These are phyloP conservation scores for Apiospora rasikravindrae DNA, from an alignment of 2,329 filamentous ascomycete genomes.

Conservation along the genomic window DNA sequence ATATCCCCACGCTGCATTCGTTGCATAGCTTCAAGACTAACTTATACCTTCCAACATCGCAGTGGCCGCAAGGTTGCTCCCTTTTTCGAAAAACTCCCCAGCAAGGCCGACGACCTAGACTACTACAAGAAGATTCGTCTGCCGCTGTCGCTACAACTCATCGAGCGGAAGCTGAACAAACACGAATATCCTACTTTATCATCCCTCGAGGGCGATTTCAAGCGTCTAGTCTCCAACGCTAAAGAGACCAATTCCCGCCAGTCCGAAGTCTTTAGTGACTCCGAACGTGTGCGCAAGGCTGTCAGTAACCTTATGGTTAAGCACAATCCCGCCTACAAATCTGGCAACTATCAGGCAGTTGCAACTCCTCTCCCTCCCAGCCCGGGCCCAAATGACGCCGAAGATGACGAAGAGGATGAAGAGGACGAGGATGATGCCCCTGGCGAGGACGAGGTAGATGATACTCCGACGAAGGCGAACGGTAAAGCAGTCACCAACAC, in stretches of 20 bases:
- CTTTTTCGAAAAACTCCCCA: constrained; percentile 75
- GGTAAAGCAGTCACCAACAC: constrained; percentile 33
- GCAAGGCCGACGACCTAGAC: constrained; percentile 66
- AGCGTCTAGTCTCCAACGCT: constrained; percentile 85
- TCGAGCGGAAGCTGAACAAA: constrained; percentile 75
- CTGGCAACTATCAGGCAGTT: constrained; percentile 67
- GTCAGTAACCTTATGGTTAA: constrained; percentile 88
- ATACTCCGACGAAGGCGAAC: constrained; percentile 22
- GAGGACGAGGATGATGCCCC: constrained; percentile 26
- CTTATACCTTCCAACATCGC: constrained; percentile 7
- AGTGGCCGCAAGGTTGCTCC: constrained; percentile 77
- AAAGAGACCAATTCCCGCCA: constrained; percentile 81
- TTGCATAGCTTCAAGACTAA: background rate
- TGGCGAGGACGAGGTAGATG: constrained; percentile 30
- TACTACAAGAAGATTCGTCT: constrained; percentile 81
- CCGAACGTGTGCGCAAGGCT: constrained; percentile 84
- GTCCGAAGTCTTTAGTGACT: constrained; percentile 78
- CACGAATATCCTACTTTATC: constrained; percentile 73
- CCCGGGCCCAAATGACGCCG: constrained; percentile 47
- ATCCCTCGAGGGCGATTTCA: constrained; percentile 81
- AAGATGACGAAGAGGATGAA: constrained; percentile 28
- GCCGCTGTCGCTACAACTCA: constrained; percentile 77
- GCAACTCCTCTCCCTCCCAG: constrained; percentile 71
- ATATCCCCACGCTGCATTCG: background rate
- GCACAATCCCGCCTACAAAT: constrained; percentile 81